Base-by-base conservation (phyloP, 23 red algal genomes). In the Agarophyton chilense region DNA sequence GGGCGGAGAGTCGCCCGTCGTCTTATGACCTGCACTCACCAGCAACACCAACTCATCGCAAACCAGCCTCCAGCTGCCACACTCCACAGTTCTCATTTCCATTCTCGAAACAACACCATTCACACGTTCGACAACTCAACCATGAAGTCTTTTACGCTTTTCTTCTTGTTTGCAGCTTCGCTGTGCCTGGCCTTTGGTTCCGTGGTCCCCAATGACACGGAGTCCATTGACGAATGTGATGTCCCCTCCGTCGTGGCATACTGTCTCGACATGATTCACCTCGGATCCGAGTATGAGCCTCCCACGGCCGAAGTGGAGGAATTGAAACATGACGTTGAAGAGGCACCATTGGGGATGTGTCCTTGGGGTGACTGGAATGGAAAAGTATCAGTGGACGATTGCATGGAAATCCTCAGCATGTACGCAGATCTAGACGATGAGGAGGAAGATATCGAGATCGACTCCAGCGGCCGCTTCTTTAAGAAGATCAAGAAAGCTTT, bases 401-500 rank as follows among this genome's bases (percentile, higher is more conserved):
- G 66, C 31, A 44, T 72, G 36, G 9, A 74, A 26, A 49, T 74
- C 10, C 68, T 74, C n/a, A 14, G 33, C n/a, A 2, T 29, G 10
- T 74, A 74, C 29, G 68, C 68, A 5, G 68, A 74, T 49, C 4
- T 74, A 16, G 39, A 74, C 43, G 68, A 74, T 17, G 68, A 74
- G 24, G 21, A 46, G 0, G 68, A 74, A 4, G 68, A 74, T 28
- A 18, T 47, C 10, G 68, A 74, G 26, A 61, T 47, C 7, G 68
- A 74, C 18, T 0, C 68, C 14, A 74, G 40, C 21, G 68, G 68
- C 2, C 40, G 68, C 0, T 49, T 49, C 68, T 74, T 74, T 34
- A 72, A 72, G 65, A 72, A 72, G 65, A 72, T 72, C 65, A 72
- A 72, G 65, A 72, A 43, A 35, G 65, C 3, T 6, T 13, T 72